Percentiles rank a stretch among this genome's conserved stretches.
These are phyloP conservation scores for Tricholoma flavovirens DNA, from an alignment of 768 basidiomycete species.

Conservation along the genomic window DNA sequence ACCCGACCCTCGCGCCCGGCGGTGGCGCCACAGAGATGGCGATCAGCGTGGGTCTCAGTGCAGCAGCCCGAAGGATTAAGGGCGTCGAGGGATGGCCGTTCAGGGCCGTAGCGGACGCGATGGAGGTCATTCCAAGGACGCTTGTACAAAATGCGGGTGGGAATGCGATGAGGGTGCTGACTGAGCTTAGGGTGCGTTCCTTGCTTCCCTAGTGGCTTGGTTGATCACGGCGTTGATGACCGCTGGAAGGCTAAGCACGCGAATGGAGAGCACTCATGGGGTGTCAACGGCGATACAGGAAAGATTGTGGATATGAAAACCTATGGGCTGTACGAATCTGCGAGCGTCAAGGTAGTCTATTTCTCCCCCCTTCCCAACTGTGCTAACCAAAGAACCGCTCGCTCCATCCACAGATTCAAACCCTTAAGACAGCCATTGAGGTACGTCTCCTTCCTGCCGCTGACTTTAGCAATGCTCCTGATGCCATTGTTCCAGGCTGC, in stretches of 20 bases:
- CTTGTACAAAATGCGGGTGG: constrained; percentile 94
- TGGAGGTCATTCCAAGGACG: constrained; percentile 96
- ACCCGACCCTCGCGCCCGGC: constrained; percentile 89
- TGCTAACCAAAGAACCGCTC: neutral
- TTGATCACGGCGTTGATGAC: constrained; percentile 5
- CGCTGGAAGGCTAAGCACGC: constrained; percentile 83
- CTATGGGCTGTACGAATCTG: constrained; percentile 92
- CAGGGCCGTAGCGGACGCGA: constrained; percentile 88
- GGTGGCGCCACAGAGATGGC: constrained; percentile 99
- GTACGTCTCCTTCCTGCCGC: constrained; percentile 28
- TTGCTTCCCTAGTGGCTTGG: neutral
- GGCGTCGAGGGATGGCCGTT: constrained; percentile 92
- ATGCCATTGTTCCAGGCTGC: constrained; percentile 50
- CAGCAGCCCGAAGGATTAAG: constrained; percentile 70
- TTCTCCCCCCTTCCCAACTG: neutral
- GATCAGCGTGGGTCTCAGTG: constrained; percentile 80
- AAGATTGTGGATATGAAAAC: constrained; percentile 94
- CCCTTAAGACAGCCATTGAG: constrained; percentile 95
- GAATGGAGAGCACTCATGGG: constrained; percentile 85
- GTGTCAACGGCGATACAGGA: constrained; percentile 93
- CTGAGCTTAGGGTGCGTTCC: constrained; percentile 76
- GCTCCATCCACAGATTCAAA: constrained; percentile 67
- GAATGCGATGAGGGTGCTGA: constrained; percentile 89
- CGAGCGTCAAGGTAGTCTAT: constrained; percentile 80
- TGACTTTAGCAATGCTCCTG: neutral